phyloP scores from a whole-genome alignment of 73 alveolate genomes.

The Paramecium caudatum region DNA sequence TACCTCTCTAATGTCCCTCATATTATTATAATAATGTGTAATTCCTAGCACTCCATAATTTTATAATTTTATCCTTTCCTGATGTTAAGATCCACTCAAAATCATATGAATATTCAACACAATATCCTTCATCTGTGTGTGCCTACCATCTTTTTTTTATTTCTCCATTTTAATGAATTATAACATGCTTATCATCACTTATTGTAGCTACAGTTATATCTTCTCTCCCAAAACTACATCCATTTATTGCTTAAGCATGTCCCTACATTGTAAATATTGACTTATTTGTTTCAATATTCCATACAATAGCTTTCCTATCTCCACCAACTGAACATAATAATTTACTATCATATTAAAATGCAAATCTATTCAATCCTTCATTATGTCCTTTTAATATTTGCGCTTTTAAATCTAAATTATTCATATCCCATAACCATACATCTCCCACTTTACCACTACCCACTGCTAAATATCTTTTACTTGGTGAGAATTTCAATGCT shows the following conservation, averaged over 20 bases:
- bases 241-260: slow-evolving; percentile 13
- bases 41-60: slow-evolving; percentile 9
- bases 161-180: not conserved
- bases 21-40: not conserved
- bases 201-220: not conserved
- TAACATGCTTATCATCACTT: slow-evolving; percentile 11
- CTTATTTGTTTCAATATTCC: slow-evolving; percentile 15
- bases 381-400: slow-evolving; percentile 3
- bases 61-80: slow-evolving; percentile 35
- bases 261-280: not conserved
- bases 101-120: slow-evolving; percentile 44
- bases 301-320: not conserved
- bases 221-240: slow-evolving; percentile 11
- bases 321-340: slow-evolving; percentile 29
- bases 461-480: not conserved
- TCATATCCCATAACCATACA: slow-evolving; percentile 37
- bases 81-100: slow-evolving; percentile 6
- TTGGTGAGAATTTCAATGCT: slow-evolving; percentile 35
- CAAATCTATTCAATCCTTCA: slow-evolving; percentile 14
- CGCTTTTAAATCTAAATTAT: slow-evolving; percentile 1
- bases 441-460: slow-evolving; percentile 24
- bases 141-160: not conserved
- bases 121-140: slow-evolving; percentile 27
- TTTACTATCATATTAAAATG: not conserved
- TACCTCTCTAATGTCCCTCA: slow-evolving; percentile 48